Percentiles rank a stretch among this genome's conserved stretches.
phyloP scores from a whole-genome alignment of 2,329 filamentous ascomycete species.

The Peltaster fructicola region DNA sequence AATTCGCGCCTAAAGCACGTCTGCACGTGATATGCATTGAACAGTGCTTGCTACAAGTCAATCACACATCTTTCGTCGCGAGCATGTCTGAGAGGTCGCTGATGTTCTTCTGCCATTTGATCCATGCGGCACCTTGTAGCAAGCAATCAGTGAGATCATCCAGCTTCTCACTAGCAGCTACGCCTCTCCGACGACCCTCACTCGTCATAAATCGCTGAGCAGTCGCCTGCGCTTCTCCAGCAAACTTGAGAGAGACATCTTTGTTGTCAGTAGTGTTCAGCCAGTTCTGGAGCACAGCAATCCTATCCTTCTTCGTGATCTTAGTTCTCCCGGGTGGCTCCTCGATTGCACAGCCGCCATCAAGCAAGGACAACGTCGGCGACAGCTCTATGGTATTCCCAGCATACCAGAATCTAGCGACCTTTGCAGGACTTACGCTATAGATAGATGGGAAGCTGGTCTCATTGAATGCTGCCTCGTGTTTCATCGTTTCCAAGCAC shows the following conservation, averaged over 20 bases:
- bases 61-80: too few relatives aligned
- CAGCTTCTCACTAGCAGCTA: constrained; percentile 34
- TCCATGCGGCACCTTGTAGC: constrained; percentile 59
- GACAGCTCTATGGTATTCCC: constrained; percentile 11
- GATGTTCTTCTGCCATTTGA: constrained; percentile 56
- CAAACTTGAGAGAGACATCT: constrained; percentile 13
- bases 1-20: too few relatives aligned
- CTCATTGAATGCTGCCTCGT: constrained; percentile 1
- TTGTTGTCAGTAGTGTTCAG: constrained; percentile 21
- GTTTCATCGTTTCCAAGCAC: constrained; percentile 39
- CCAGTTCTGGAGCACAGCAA: constrained; percentile 43
- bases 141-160: constrained; percentile 71
- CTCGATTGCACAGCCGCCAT: neutral
- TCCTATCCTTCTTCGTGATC: constrained; percentile 41
- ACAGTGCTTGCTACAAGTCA: too few relatives aligned
- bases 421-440: constrained; percentile 36
- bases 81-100: too few relatives aligned
- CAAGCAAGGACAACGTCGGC: neutral
- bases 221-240: constrained; percentile 19
- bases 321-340: constrained; percentile 14
- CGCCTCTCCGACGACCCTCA: constrained; percentile 10
- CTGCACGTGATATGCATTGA: too few relatives aligned
- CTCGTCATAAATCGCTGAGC: constrained; percentile 19
- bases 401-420: constrained; percentile 38
- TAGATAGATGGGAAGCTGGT: constrained; percentile 21